A percentile compares a stretch with the other conserved stretches of the same genome.
Evolutionary conservation across 2,329 filamentous ascomycete species (phyloP).

Genomic region (Coniochaeta sp.): DNA sequence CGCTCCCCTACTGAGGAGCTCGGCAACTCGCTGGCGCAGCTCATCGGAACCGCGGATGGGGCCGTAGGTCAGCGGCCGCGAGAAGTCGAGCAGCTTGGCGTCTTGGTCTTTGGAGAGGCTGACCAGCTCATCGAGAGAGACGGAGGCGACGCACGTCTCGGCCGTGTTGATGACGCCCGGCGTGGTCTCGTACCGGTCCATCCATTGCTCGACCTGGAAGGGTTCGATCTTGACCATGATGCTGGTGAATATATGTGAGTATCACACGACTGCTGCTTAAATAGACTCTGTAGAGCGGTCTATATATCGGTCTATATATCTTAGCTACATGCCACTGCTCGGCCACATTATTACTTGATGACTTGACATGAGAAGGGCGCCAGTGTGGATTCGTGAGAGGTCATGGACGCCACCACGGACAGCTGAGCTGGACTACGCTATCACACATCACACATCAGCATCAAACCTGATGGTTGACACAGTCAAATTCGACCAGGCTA

Average conservation of each 20-base stretch:
- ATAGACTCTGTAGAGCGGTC: too few species aligned
- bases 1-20: slow-evolving; percentile 52
- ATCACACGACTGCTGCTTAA: too few species aligned
- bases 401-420: too few species aligned
- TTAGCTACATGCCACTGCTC: background rate
- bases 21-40: slow-evolving; percentile 57
- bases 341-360: background rate
- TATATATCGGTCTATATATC: background rate
- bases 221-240: slow-evolving; percentile 41
- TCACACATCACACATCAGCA: too few species aligned
- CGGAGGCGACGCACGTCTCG: slow-evolving; percentile 70
- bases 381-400: background rate
- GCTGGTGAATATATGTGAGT: too few species aligned
- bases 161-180: slow-evolving; percentile 61
- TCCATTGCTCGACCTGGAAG: slow-evolving; percentile 69
- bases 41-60: slow-evolving; percentile 60
- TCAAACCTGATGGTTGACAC: too few species aligned
- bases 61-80: slow-evolving; percentile 63
- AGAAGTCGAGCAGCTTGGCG: slow-evolving; percentile 37
- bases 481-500: too few species aligned
- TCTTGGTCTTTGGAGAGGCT: slow-evolving; percentile 48
- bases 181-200: slow-evolving; percentile 52
- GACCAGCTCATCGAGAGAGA: slow-evolving; percentile 63
- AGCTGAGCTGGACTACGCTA: too few species aligned
- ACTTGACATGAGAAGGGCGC: background rate